phyloP scores from a whole-genome alignment of 2,329 filamentous ascomycete genomes.

The Claviceps sp. region DNA sequence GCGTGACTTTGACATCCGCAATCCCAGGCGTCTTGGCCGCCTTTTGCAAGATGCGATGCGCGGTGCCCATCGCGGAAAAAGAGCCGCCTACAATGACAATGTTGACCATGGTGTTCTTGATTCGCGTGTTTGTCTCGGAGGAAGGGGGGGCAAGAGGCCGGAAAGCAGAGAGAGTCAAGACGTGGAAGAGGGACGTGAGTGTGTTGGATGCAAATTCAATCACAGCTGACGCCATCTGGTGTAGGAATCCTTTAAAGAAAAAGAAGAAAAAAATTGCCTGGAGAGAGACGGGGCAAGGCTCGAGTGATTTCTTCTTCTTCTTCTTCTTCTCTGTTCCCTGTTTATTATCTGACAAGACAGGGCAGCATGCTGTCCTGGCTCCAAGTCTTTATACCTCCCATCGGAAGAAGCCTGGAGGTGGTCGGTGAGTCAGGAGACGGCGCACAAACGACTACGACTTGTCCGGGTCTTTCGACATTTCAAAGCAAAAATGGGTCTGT shows the following conservation, averaged over 20 bases:
- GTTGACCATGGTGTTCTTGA: not conserved
- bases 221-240: not conserved
- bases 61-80: not conserved
- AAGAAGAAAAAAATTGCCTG: not conserved
- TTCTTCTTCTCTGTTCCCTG: not conserved
- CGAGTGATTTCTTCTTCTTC: not conserved
- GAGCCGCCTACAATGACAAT: not conserved
- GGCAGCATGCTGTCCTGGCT: not conserved
- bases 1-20: not conserved
- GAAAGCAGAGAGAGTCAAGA: not conserved
- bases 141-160: not conserved
- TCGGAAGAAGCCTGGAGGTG: no score
- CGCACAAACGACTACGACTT: no score
- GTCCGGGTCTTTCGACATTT: no score
- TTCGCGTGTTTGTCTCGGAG: not conserved
- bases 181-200: not conserved
- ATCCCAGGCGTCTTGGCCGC: not conserved
- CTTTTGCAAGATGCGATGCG: not conserved
- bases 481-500: no score
- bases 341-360: not conserved
- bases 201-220: not conserved
- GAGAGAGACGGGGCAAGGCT: not conserved
- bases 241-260: not conserved
- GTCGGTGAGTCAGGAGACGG: no score
- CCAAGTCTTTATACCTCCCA: no score